These are phyloP conservation scores for Aspergillus coremiiformis DNA, from an alignment of 495 filamentous ascomycete genomes.

Conservation along the genomic window DNA sequence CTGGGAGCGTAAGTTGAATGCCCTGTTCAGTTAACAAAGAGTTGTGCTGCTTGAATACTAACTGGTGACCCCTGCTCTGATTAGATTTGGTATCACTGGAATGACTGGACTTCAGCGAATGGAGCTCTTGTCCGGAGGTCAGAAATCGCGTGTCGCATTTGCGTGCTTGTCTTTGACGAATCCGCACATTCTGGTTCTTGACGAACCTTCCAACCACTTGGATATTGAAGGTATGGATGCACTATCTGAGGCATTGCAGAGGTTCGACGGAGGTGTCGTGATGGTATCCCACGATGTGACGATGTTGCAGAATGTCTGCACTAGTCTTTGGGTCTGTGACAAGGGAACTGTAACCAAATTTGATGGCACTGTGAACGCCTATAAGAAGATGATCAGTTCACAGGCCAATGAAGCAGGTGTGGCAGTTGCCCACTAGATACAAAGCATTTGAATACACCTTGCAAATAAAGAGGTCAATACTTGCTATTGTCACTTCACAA, in stretches of 20 bases:
- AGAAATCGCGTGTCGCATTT: constrained; percentile 97
- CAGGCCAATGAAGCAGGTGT: constrained; percentile 87
- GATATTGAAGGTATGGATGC: constrained; percentile 99
- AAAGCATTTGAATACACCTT: background rate
- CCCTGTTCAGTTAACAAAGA: background rate
- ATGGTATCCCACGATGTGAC: constrained; percentile 99
- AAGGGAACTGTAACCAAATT: constrained; percentile 94
- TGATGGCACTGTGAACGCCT: constrained; percentile 87
- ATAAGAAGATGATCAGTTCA: constrained; percentile 91
- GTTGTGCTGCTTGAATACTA: constrained; percentile 4
- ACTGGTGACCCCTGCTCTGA: background rate
- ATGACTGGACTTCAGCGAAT: constrained; percentile 97
- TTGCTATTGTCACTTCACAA: no score
- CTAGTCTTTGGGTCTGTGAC: constrained; percentile 93
- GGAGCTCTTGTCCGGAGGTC: constrained; percentile 88
- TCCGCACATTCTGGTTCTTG: constrained; percentile 94
- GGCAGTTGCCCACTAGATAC: constrained; percentile 36
- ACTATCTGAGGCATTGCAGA: constrained; percentile 67
- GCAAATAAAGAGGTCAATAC: no score
- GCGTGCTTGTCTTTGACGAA: constrained; percentile 87
- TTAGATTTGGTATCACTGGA: constrained; percentile 87
- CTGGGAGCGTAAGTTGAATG: constrained; percentile 60
- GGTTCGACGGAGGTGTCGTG: constrained; percentile 89
- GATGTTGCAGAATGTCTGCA: constrained; percentile 95
- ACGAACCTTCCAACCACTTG: constrained; percentile 96